Evolutionary conservation across 768 basidiomycete species (phyloP).

Genomic region (Macrocybe gigantea): DNA sequence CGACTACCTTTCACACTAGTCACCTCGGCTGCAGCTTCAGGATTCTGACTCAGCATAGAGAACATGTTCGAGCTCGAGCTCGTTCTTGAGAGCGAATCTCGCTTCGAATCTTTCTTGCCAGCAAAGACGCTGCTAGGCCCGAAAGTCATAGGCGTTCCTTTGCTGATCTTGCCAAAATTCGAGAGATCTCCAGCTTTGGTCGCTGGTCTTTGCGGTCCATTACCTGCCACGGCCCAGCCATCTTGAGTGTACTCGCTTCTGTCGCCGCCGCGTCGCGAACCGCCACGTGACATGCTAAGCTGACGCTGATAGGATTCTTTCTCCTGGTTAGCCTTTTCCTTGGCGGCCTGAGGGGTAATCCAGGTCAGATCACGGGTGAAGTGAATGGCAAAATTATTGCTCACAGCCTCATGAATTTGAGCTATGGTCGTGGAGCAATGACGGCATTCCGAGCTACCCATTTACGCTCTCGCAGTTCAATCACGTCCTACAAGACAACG

Average conservation of each 20-base stretch:
- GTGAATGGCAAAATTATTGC: conserved; percentile 20
- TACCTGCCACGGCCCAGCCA: conserved; percentile 79
- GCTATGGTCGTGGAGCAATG: conserved; percentile 81
- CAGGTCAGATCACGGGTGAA: conserved; percentile 3
- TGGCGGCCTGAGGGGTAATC: conserved; percentile 52
- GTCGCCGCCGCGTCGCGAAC: conserved; percentile 82
- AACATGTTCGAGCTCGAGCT: conserved; percentile 84
- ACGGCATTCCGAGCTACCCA: conserved; percentile 73
- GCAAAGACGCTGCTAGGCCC: conserved; percentile 84
- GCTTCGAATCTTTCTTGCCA: conserved; percentile 62
- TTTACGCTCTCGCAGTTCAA: conserved; percentile 79
- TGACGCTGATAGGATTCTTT: conserved; percentile 56
- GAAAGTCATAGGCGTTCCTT: conserved; percentile 61
- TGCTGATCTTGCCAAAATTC: conserved; percentile 83
- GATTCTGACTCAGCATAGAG: conserved; percentile 68
- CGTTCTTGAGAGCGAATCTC: conserved; percentile 74
- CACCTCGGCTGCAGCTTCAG: conserved; percentile 50
- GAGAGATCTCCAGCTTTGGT: conserved; percentile 83
- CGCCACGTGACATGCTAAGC: conserved; percentile 82
- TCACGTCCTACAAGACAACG: conserved; percentile 60
- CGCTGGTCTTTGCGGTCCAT: conserved; percentile 46
- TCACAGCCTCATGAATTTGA: conserved; percentile 79
- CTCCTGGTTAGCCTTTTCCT: conserved; percentile 67
- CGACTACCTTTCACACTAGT: conserved; percentile 43
- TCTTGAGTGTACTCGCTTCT: conserved; percentile 61